Percentiles rank a stretch among this genome's conserved stretches.
phyloP scores from a whole-genome alignment of 2,329 filamentous ascomycete species.

The Talaromyces marneffei region DNA sequence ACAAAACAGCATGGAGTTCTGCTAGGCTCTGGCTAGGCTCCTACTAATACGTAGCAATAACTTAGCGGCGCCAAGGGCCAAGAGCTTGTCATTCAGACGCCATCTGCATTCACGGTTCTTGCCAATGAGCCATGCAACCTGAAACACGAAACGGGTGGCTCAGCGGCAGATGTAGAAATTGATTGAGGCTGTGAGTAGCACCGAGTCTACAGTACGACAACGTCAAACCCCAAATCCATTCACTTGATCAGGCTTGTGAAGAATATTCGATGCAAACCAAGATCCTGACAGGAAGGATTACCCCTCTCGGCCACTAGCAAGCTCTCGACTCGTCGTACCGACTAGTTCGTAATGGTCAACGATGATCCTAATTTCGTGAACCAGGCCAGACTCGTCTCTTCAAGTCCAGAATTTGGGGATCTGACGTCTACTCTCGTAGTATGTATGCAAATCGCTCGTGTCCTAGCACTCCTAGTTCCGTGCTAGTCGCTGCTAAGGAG shows the following conservation, averaged over 20 bases:
- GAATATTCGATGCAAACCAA: background rate
- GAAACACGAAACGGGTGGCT: background rate
- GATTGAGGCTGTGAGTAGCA: background rate
- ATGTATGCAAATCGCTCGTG: background rate
- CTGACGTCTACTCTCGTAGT: too few relatives aligned
- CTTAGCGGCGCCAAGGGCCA: background rate
- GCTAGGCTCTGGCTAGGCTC: background rate
- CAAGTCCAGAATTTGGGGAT: background rate
- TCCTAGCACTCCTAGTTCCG: background rate
- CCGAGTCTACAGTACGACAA: background rate
- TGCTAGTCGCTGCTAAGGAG: background rate
- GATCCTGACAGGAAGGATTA: background rate
- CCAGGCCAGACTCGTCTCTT: background rate
- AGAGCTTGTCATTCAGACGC: background rate
- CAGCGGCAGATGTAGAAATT: background rate
- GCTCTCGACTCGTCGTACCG: background rate
- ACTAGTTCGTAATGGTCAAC: background rate
- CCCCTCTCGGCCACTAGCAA: background rate
- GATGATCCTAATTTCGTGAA: constrained; percentile 2
- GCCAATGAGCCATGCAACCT: background rate
- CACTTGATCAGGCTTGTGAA: background rate
- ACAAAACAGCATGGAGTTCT: background rate
- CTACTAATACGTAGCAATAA: too few relatives aligned
- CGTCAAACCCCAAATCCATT: background rate
- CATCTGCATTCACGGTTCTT: background rate